Evolutionary conservation across 805 yeast species (phyloP), one percentile per base, ranked within the genome.

Genomic region (Kluyveromyces lactis): DNA sequence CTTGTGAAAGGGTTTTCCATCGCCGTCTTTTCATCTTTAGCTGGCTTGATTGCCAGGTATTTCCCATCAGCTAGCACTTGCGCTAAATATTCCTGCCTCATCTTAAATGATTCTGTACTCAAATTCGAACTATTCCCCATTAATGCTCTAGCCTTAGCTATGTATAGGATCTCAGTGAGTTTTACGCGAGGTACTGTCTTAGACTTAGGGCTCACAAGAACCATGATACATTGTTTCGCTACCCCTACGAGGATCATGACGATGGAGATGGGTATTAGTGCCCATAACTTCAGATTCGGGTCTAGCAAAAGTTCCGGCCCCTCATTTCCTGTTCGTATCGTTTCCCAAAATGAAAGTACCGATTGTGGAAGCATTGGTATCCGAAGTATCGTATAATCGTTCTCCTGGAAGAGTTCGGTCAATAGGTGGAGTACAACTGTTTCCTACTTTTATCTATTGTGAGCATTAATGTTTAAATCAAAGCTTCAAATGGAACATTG

Each of bases 211-310:
- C 74, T 72, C 6, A 86, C 63, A 18, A 87, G 62, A 12, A 67
- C 59, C 30, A 86, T 77, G 8, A 81, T 68, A 51, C 80, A 77
- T 39, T 83, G 79, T 41, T 95, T 71, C 19, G 86, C 60, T 15
- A 90, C 60, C 6, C 96, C 96, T 4, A 86, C 86, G 41, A 89
- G 62, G 9, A 92, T 80, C 95, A 92, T 87, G 16, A 87, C 95
- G 16, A 82, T 56, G 4, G 95, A 77, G 32, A 92, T 89, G 18
- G 98, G 98, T 26, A 86, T 59, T 13, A 92, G 67, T 23, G 87
- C 97, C 97, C 97, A 90, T 51, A 78, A 73, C 56, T 83, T 81
- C 45, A 92, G 68, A 39, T 75, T 73, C 4, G 95, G 95, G 55
- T 90, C 97, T 33, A 90, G 65, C 12, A 79, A 61, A 16, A 81